phyloP scores from a whole-genome alignment of 805 yeast genomes.

The Zygotorulaspora florentina region DNA sequence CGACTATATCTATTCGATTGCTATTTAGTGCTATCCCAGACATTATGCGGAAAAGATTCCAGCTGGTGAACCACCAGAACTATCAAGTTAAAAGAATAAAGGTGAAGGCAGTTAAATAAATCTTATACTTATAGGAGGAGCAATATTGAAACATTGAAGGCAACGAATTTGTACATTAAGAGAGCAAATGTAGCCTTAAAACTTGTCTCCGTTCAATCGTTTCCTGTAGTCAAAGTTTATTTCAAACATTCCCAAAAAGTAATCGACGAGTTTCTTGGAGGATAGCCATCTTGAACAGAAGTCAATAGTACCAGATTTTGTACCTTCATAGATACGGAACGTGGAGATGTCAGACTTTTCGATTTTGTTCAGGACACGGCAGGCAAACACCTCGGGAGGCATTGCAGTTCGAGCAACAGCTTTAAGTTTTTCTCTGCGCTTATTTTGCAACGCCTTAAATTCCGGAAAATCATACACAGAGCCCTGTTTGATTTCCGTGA shows the following conservation, averaged over 20 bases:
- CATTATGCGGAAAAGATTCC: no score
- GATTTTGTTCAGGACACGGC: not conserved
- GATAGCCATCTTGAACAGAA: not conserved
- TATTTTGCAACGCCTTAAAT: not conserved
- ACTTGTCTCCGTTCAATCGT: not conserved
- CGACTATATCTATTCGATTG: no score
- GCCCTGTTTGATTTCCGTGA: not conserved
- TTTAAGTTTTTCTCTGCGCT: not conserved
- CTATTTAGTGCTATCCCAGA: no score
- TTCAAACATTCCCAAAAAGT: not conserved
- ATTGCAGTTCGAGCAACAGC: not conserved
- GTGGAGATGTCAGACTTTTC: not conserved
- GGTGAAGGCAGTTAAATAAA: no score
- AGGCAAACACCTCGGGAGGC: not conserved
- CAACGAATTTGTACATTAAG: no score
- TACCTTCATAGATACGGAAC: not conserved
- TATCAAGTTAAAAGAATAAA: no score
- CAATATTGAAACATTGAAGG: no score
- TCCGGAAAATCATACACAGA: not conserved
- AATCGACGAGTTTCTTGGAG: not conserved
- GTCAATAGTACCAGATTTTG: not conserved
- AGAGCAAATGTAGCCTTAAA: no score
- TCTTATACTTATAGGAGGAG: no score
- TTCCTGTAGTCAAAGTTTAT: not conserved
- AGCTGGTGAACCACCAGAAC: no score